Evolutionary conservation across 345 rosid species (phyloP).

Genomic region (Barbarea vulgaris): DNA sequence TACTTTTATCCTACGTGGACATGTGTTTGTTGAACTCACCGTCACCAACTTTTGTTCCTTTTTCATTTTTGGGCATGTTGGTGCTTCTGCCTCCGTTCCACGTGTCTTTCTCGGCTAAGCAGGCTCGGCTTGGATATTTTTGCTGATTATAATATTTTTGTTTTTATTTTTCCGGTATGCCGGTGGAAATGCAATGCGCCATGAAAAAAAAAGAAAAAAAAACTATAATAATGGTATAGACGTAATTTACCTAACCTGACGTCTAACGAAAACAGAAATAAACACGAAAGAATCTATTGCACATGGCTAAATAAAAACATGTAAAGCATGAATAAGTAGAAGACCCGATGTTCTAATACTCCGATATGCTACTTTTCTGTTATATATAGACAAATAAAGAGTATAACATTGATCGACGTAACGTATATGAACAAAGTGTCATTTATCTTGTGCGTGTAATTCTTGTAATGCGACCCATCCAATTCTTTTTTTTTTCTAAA

Average conservation of each 20-base stretch:
- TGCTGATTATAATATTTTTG: background rate
- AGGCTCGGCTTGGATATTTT: constrained; percentile 31
- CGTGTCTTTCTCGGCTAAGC: constrained; percentile 21
- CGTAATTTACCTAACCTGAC: constrained; percentile 18
- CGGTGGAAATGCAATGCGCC: constrained; percentile 1
- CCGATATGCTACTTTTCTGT: background rate
- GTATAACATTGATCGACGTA: background rate
- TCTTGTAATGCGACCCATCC: background rate
- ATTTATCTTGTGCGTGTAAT: background rate
- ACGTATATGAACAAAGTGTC: background rate
- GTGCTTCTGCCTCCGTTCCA: background rate
- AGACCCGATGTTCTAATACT: background rate
- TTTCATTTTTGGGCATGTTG: background rate
- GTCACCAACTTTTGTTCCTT: constrained; percentile 36
- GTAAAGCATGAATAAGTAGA: constrained; percentile 4
- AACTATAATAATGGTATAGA: background rate
- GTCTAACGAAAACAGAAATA: constrained; percentile 18
- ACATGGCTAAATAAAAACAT: constrained; percentile 20
- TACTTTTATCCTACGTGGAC: constrained; percentile 35
- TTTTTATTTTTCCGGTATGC: background rate
- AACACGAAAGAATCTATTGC: background rate
- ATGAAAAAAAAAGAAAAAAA: constrained; percentile 2
- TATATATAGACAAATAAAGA: background rate
- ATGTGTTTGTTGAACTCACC: constrained; percentile 38
- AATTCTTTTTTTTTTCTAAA: background rate